These are phyloP conservation scores for Solanum megistacrolobum DNA, from an alignment of 257 asterid genomes.

Conservation along the genomic window DNA sequence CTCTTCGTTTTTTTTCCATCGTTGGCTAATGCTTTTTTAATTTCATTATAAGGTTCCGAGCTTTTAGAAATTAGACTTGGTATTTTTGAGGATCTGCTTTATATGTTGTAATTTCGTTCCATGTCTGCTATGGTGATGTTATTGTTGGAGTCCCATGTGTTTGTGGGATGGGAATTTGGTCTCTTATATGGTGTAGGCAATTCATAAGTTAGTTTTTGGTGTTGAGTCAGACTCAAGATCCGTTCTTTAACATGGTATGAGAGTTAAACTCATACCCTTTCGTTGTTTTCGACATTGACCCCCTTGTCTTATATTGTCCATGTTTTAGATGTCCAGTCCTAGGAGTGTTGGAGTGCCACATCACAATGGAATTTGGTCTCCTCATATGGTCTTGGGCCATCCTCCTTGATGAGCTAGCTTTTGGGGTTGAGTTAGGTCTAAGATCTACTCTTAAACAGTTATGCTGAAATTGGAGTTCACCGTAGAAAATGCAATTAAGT, in stretches of 20 bases:
- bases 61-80: background rate
- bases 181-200: background rate
- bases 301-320: background rate
- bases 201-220: background rate
- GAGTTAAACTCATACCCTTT: no score
- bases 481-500: background rate
- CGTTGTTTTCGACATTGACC: background rate
- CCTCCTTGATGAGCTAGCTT: background rate
- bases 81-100: background rate
- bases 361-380: background rate
- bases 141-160: background rate
- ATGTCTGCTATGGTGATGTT: background rate
- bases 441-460: background rate
- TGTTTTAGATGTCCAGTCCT: background rate
- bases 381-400: background rate
- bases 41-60: background rate
- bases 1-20: background rate
- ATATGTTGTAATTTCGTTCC: background rate
- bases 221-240: background rate
- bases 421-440: background rate
- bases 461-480: background rate
- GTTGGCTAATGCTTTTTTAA: background rate
- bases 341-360: background rate
- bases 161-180: background rate
- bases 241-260: background rate